Base-by-base conservation (phyloP, 208 protist genomes). In the Trypanosoma congolense region DNA sequence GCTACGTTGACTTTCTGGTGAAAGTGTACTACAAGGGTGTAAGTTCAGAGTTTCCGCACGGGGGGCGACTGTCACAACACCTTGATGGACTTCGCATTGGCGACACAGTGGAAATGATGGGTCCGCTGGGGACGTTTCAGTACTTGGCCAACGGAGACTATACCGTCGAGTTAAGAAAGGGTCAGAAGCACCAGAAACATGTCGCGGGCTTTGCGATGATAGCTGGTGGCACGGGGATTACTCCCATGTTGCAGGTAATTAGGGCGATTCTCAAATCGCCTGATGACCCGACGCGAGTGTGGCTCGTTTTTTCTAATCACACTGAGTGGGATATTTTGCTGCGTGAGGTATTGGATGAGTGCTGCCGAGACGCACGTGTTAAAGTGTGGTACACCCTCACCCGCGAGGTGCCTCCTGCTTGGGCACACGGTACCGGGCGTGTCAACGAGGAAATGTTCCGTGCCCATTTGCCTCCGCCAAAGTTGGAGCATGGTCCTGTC, bases 1-100 rank as follows among this genome's bases (percentile, higher is more conserved):
- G 91, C 49, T 83, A 88, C 68, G 87, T 97, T 4, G 91, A 97
- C 47, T 86, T 97, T 43, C 73, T 96, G 31, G 77, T 97, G 49
- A 97, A 97, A 66, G 80, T 96, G 24, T 97, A 97, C 77, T 83
- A 87, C 38, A 71, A 74, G 21, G 78, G 77, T 48, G 73, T 80
- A 24, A 68, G 91, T 56, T 84, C 87, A 29, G 78, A 77, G 41
- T 96, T 91, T 74, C 92, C 92, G 1, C 40, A 83, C 38, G 92
- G 92, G 21, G 88, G 90, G 9, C 87, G 90, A 12, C 81, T 96
- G 40, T 84, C 87, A 25, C 90, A 96, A 71, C 52, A 96, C 72
- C 48, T 97, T 38, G 76, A 95, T 33, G 24, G 70, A 30, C 61
- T 98, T 57, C 61, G 75, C 26, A 60, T 97, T 29, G 88, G 89